Conservation (phyloP, 106 monocot species). For the Gastrodia elata region DNA sequence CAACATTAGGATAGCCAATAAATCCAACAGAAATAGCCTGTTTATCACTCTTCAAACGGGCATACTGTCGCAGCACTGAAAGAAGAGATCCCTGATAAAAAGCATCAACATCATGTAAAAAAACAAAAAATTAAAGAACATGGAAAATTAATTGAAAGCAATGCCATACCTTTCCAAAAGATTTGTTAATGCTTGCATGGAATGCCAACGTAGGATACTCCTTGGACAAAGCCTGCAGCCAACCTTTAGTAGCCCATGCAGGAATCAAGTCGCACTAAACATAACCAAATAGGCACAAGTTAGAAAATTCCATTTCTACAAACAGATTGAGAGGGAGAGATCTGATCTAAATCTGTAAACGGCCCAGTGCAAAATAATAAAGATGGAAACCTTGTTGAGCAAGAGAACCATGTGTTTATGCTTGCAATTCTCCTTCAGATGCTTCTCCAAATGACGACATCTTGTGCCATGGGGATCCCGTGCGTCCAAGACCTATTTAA, state of each 20-base stretch:
- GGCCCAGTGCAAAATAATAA: not conserved
- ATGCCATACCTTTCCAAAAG: conserved; percentile 78
- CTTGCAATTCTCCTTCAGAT: conserved; percentile 80
- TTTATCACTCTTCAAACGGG: conserved; percentile 91
- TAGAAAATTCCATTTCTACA: conserved; percentile 1
- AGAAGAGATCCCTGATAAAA: conserved; percentile 69
- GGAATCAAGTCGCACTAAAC: conserved; percentile 87
- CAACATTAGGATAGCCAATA: conserved; percentile 99
- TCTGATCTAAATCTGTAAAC: not conserved
- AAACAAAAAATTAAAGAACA: not conserved
- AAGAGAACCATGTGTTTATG: conserved; percentile 93
- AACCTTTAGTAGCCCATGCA: conserved; percentile 97
- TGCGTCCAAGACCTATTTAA: conserved; percentile 82
- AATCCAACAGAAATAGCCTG: conserved; percentile 99
- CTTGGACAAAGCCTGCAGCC: conserved; percentile 70
- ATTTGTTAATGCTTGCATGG: conserved; percentile 90
- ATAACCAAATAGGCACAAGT: not conserved
- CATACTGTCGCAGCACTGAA: conserved; percentile 84
- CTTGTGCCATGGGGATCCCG: conserved; percentile 93
- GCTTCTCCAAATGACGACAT: conserved; percentile 87
- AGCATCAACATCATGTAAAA: not conserved
- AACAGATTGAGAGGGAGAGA: not conserved
- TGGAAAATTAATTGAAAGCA: not conserved
- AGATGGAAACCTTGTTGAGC: conserved; percentile 69
- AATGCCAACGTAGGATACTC: conserved; percentile 94